Evolutionary conservation across 1,284 basidiomycete genomes (phyloP).

Genomic region (Exobasidium cylindrosporum): DNA sequence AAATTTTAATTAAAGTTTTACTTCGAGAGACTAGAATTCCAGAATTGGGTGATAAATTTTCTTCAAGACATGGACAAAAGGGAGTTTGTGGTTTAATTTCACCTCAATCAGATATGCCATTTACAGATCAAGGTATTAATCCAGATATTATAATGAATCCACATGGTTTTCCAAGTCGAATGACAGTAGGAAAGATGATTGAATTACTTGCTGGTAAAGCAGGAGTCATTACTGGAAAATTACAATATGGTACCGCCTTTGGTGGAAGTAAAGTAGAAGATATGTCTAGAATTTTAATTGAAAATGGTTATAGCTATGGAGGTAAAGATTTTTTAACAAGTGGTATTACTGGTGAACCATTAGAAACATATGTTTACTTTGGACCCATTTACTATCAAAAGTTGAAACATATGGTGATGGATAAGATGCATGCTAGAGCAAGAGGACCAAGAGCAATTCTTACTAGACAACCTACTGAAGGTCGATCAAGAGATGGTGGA

Average conservation of each 20-base stretch:
- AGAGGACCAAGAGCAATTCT: conserved; percentile 93
- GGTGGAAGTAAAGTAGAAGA: conserved; percentile 99
- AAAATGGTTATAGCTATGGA: conserved; percentile 91
- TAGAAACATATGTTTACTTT: conserved; percentile 97
- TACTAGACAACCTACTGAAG: conserved; percentile 97
- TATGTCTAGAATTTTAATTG: conserved; percentile 92
- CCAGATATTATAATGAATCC: conserved; percentile 99
- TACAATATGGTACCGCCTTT: conserved; percentile 91
- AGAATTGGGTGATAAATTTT: conserved; percentile 98
- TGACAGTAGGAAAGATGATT: conserved; percentile 99
- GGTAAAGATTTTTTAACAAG: conserved; percentile 98
- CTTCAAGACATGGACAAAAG: conserved; percentile 96
- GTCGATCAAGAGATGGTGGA: conserved; percentile 93
- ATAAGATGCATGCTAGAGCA: conserved; percentile 91
- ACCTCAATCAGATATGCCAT: conserved; percentile 98
- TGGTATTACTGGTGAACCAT: conserved; percentile 91
- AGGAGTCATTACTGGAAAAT: conserved; percentile 78
- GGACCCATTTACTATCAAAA: conserved; percentile 92
- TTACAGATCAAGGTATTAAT: conserved; percentile 93
- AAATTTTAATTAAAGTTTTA: conserved; percentile 97
- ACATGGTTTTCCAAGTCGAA: conserved; percentile 98
- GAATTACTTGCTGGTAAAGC: conserved; percentile 80
- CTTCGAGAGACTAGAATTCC: conserved; percentile 94
- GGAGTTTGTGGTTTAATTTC: conserved; percentile 98
- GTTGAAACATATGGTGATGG: conserved; percentile 70